These are phyloP conservation scores for Alternaria ventricosa DNA, from an alignment of 2,329 filamentous ascomycete genomes.

Conservation along the genomic window DNA sequence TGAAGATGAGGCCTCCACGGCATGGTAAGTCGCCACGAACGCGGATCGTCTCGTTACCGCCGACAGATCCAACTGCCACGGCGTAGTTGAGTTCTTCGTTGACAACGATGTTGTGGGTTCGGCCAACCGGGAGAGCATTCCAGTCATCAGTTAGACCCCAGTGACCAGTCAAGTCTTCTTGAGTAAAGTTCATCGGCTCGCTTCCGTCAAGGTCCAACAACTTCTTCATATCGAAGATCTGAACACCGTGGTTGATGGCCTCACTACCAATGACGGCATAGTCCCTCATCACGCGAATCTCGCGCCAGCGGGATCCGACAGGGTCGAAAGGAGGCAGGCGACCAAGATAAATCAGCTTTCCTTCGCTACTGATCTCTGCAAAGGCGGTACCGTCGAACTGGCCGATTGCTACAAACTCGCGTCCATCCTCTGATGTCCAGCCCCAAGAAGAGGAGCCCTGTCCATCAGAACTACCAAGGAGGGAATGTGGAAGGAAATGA, in stretches of 20 bases:
- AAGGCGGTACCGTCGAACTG: slow-evolving; percentile 50
- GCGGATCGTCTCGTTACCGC: slow-evolving; percentile 34
- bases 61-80: slow-evolving; percentile 36
- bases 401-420: slow-evolving; percentile 61
- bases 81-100: slow-evolving; percentile 40
- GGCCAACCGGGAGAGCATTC: slow-evolving; percentile 34
- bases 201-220: slow-evolving; percentile 32
- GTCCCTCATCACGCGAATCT: slow-evolving; percentile 53
- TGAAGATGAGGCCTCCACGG: slow-evolving; percentile 61
- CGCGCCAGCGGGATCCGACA: slow-evolving; percentile 57
- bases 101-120: slow-evolving; percentile 44
- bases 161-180: slow-evolving; percentile 33
- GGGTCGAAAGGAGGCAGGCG: slow-evolving; percentile 56
- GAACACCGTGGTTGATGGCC: slow-evolving; percentile 58
- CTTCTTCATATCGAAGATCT: slow-evolving; percentile 67
- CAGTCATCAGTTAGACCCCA: slow-evolving; percentile 16
- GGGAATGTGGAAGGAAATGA: slow-evolving; percentile 61
- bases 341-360: slow-evolving; percentile 59
- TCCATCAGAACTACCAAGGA: slow-evolving; percentile 54
- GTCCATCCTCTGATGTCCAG: slow-evolving; percentile 58
- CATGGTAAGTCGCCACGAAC: slow-evolving; percentile 47
- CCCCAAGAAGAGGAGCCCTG: slow-evolving; percentile 57
- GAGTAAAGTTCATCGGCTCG: slow-evolving; percentile 33
- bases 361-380: slow-evolving; percentile 51
- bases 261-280: slow-evolving; percentile 48